Conservation (phyloP, 2,329 filamentous ascomycete species). For the Scedosporium boydii region DNA sequence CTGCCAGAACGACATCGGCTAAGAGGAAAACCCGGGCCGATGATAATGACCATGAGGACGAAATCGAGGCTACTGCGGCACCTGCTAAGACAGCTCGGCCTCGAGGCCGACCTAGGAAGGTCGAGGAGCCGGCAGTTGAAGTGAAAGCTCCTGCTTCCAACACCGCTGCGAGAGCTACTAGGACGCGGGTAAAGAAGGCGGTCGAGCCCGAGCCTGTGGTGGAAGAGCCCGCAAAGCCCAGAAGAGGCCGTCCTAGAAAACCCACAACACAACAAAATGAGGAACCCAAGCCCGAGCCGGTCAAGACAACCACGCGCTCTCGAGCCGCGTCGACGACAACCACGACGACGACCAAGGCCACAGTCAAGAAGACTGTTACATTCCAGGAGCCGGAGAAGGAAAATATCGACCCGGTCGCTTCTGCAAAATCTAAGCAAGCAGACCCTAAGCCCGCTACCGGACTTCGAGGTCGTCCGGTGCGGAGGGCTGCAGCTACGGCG, state of each 20-base stretch:
- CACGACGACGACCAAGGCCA: conserved; percentile 28
- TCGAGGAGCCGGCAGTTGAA: conserved; percentile 14
- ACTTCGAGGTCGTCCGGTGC: conserved; percentile 33
- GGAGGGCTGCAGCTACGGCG: conserved; percentile 24
- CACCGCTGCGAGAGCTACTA: conserved; percentile 16
- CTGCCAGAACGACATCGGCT: conserved; percentile 54
- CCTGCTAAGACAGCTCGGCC: conserved; percentile 21
- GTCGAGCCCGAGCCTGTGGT: conserved; percentile 16
- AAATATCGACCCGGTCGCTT: conserved; percentile 37
- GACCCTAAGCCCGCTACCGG: conserved; percentile 20
- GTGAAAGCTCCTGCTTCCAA: conserved; percentile 10
- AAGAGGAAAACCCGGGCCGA: conserved; percentile 43
- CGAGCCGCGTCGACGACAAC: conserved; percentile 22
- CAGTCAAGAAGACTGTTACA: conserved; percentile 50
- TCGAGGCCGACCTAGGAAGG: conserved; percentile 36
- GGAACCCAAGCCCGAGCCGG: conserved; percentile 15
- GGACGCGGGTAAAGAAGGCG: conserved; percentile 21
- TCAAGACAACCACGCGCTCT: conserved; percentile 24
- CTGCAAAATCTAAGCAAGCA: conserved; percentile 22
- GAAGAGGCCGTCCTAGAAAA: conserved; percentile 3
- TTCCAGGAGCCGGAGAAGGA: conserved; percentile 59
- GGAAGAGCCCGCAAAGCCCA: conserved; percentile 12
- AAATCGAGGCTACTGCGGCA: conserved; percentile 20
- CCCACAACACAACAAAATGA: background rate
- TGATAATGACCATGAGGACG: conserved; percentile 38